phyloP scores from a whole-genome alignment of 345 rosid genomes.

The Mercurialis annua region DNA sequence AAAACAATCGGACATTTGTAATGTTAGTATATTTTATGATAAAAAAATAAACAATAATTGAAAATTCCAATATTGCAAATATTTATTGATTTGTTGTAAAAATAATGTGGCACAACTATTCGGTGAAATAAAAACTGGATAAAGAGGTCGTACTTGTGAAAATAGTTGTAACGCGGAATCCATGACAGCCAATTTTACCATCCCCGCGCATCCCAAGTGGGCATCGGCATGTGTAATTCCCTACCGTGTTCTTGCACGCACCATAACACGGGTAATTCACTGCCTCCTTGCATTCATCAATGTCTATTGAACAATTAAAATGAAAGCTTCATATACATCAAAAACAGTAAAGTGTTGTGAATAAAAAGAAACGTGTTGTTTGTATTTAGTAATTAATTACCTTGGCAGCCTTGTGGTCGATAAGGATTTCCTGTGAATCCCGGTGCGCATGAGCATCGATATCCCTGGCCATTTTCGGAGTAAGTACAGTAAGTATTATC shows the following conservation, averaged over 20 bases:
- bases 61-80: too few species aligned
- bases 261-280: not conserved
- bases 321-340: too few species aligned
- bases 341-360: too few species aligned
- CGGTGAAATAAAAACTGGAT: too few species aligned
- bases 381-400: too few species aligned
- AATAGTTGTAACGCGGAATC: not conserved
- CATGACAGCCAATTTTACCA: conserved; percentile 7
- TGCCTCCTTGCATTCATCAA: conserved; percentile 8
- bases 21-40: too few species aligned
- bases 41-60: too few species aligned
- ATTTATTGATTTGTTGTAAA: too few species aligned
- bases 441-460: conserved; percentile 6
- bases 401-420: conserved; percentile 14
- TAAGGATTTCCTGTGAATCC: conserved; percentile 26
- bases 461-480: conserved; percentile 2
- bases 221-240: conserved; percentile 10
- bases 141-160: not conserved
- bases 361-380: not conserved
- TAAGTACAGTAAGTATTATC: not conserved
- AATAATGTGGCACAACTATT: too few species aligned
- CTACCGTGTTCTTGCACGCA: not conserved
- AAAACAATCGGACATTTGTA: too few species aligned
- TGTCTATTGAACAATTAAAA: not conserved
- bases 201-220: conserved; percentile 17